Evolutionary conservation across 768 basidiomycete species (phyloP), one percentile per base, ranked within the genome.

Genomic region (Suillus fuscotomentosus): DNA sequence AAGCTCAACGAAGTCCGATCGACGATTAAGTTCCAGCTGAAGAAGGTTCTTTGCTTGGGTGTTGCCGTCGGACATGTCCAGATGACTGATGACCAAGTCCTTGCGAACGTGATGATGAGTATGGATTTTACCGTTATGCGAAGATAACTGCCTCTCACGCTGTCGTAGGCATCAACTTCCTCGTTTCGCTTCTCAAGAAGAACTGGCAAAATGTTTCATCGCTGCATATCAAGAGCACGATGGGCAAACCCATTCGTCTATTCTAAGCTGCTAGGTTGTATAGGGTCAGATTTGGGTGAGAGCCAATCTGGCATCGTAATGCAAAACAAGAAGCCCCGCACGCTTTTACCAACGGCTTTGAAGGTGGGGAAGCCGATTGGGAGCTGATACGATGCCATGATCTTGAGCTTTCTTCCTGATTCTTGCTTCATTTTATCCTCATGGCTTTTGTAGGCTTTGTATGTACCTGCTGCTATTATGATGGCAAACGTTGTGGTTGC

Each of bases 201-300:
- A 93, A 97, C 84, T 94, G 95, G 95, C 97, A 99, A 80, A 99
- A 99, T 82, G 91, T 99, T 83, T 95, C 95, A 83, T 97, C 95
- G 61, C 84, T 99, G 69, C 95, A 98, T 86, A 89, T 99, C 85
- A 99, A 99, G 86, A 88, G 89, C 73, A 95, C 97, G 75, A 99
- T 99, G 97, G 97, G 97, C 85, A 97, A 97, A 82, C 94, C 96
- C 66, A 81, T 96, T 72, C 94, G 97, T 65, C 84, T 99, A 68
- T 99, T 90, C 90, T 98, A 84, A 84, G 69, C 56, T 54, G 51
- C 59, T 31, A 61, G 60, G 61, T 65, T 67, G 27, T 7, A 50
- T 27, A 50, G 24, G 8, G 3, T 24, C 15, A 65, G 67, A 65
- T 65, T 60, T 53, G 62, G 63, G 65, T 38, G 65, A 68, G 69